A percentile compares a stretch with the other conserved stretches of the same genome.
These are phyloP conservation scores for Tricholoma bakamatsutake DNA, from an alignment of 768 basidiomycete species.

Conservation along the genomic window DNA sequence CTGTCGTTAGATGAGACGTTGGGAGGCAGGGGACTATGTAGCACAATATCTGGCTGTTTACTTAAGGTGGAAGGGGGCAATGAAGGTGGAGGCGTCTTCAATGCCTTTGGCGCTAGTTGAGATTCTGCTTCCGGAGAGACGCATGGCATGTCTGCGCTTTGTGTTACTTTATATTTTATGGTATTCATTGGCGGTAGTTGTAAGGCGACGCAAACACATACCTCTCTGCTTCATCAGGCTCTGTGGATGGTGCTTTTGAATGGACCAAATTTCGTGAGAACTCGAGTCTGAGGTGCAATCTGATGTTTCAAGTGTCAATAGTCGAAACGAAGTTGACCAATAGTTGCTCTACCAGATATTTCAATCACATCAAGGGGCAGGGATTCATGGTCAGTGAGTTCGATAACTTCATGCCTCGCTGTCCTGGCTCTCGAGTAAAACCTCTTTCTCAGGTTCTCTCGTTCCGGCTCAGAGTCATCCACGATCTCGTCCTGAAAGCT, in stretches of 20 bases:
- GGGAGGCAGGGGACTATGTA: background rate
- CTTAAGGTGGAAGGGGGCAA: background rate
- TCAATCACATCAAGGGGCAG: background rate
- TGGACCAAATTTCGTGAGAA: background rate
- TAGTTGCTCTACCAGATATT: background rate
- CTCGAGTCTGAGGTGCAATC: background rate
- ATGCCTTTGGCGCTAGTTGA: background rate
- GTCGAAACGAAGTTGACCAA: background rate
- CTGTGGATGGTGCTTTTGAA: background rate
- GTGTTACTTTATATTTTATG: background rate
- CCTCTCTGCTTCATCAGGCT: background rate
- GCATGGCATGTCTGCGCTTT: background rate
- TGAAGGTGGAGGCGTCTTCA: background rate
- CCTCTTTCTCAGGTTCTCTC: constrained; percentile 30
- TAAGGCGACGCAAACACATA: background rate
- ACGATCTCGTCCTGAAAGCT: constrained; percentile 34
- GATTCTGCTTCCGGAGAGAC: background rate
- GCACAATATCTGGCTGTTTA: background rate
- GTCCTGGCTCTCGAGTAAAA: background rate
- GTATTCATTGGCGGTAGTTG: background rate
- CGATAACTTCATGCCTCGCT: constrained; percentile 10
- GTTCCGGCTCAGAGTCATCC: constrained; percentile 71
- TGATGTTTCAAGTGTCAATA: background rate
- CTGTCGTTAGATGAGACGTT: constrained; percentile 15
- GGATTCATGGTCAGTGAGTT: constrained; percentile 18